These are phyloP conservation scores for Golubevia pallescens DNA, from an alignment of 1,284 basidiomycete genomes.

Conservation along the genomic window DNA sequence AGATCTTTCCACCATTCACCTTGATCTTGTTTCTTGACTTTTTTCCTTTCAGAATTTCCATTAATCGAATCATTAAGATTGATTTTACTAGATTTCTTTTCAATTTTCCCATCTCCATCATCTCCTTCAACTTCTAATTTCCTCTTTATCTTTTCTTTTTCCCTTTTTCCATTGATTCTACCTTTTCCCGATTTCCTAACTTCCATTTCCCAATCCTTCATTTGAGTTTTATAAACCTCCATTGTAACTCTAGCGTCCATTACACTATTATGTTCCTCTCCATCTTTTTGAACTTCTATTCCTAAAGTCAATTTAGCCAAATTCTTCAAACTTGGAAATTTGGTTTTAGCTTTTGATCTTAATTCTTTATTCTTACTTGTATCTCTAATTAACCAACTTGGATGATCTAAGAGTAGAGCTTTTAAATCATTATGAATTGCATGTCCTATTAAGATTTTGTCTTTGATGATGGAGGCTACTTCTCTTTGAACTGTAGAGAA, in stretches of 20 bases:
- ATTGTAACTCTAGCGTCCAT: constrained; percentile 89
- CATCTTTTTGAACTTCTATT: constrained; percentile 76
- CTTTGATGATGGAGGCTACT: constrained; percentile 80
- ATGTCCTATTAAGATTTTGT: constrained; percentile 87
- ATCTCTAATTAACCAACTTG: constrained; percentile 78
- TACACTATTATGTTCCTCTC: constrained; percentile 43
- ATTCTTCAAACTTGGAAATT: constrained; percentile 78
- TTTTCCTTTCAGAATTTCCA: no score
- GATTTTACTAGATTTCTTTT: no score
- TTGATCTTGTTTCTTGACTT: no score
- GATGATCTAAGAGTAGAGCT: constrained; percentile 89
- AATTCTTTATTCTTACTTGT: constrained; percentile 73
- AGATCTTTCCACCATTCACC: no score
- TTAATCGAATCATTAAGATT: no score
- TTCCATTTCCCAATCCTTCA: constrained; percentile 77
- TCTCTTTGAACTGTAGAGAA: constrained; percentile 82
- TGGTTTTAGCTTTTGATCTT: constrained; percentile 68
- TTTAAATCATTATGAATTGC: constrained; percentile 91
- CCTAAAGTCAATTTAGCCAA: constrained; percentile 82
- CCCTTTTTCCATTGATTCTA: constrained; percentile 15
- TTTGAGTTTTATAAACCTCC: constrained; percentile 88
- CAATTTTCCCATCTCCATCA: no score
- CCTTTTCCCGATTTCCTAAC: constrained; percentile 17
- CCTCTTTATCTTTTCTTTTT: constrained; percentile 8
- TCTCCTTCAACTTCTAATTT: constrained; percentile 35